Conservation (phyloP, 352 stramenopile genomes). For the Thraustochytrium aureum region DNA sequence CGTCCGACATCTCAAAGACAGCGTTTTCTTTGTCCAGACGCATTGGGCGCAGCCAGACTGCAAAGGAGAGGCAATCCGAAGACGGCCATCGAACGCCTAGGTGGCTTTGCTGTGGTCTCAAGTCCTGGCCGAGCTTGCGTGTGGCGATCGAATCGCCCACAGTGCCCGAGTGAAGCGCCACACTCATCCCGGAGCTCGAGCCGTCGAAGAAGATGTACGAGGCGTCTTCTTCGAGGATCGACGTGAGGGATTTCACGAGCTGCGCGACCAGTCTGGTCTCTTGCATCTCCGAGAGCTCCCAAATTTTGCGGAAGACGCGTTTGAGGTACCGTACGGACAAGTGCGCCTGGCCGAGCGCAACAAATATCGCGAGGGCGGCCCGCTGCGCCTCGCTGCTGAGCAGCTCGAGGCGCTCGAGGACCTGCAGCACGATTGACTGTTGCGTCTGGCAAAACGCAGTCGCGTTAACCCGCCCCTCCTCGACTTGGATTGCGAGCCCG, state of each 20-base stretch:
- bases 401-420: neutral
- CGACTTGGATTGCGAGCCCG: too few species aligned
- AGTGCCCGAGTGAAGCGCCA: neutral
- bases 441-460: neutral
- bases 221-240: neutral
- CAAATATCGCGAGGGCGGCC: slow-evolving; percentile 17
- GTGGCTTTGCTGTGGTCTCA: neutral
- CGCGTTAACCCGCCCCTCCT: slow-evolving; percentile 23
- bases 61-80: slow-evolving; percentile 2
- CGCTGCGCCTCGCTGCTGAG: neutral
- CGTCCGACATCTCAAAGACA: slow-evolving; percentile 26
- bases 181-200: neutral
- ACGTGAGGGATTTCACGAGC: slow-evolving; percentile 9
- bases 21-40: too few species aligned
- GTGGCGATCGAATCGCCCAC: neutral
- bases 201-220: slow-evolving; percentile 45
- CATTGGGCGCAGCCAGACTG: slow-evolving; percentile 22
- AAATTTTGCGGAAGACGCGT: slow-evolving; percentile 37
- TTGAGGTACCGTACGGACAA: slow-evolving; percentile 48
- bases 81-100: neutral
- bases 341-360: neutral
- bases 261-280: neutral
- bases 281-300: slow-evolving; percentile 8
- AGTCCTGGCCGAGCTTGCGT: neutral
- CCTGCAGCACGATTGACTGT: slow-evolving; percentile 16